A percentile compares a stretch with the other conserved stretches of the same genome.
phyloP scores from a whole-genome alignment of 495 filamentous ascomycete genomes.

The Podospora pseudoanserina region DNA sequence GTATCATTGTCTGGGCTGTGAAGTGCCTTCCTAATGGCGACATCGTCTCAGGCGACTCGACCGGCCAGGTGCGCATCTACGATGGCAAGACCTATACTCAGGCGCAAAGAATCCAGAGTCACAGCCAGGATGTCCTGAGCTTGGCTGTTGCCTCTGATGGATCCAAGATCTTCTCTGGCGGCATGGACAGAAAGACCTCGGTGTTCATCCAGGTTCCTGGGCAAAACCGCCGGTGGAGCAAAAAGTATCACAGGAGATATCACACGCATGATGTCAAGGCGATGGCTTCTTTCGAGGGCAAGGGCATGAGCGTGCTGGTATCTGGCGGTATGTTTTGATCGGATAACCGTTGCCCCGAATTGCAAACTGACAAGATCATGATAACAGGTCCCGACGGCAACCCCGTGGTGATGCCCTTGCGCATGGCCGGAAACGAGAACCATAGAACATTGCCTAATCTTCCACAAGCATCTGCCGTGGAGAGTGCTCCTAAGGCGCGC shows the following conservation, averaged over 20 bases:
- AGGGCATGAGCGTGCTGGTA: slow-evolving; percentile 76
- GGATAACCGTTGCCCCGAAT: not conserved
- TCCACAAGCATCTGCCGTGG: slow-evolving; percentile 69
- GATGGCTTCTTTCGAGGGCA: slow-evolving; percentile 85
- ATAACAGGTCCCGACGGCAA: slow-evolving; percentile 73
- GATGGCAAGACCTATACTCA: slow-evolving; percentile 88
- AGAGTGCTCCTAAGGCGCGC: slow-evolving; percentile 65
- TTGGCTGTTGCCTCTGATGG: slow-evolving; percentile 77
- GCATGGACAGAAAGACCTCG: slow-evolving; percentile 83
- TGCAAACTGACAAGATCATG: slow-evolving; percentile 33
- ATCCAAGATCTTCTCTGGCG: slow-evolving; percentile 79
- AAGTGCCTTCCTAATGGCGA: slow-evolving; percentile 82
- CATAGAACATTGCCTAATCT: slow-evolving; percentile 73
- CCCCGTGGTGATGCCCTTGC: slow-evolving; percentile 75
- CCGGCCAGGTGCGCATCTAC: slow-evolving; percentile 88
- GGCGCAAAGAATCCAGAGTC: slow-evolving; percentile 75
- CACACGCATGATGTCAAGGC: slow-evolving; percentile 94
- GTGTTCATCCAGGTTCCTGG: slow-evolving; percentile 66
- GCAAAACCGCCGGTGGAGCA: slow-evolving; percentile 67
- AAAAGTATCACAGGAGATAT: slow-evolving; percentile 74
- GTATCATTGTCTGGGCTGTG: slow-evolving; percentile 87
- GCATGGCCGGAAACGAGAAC: slow-evolving; percentile 74
- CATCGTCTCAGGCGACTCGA: slow-evolving; percentile 91
- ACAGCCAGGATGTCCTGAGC: slow-evolving; percentile 86
- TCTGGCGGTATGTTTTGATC: slow-evolving; percentile 70